A percentile compares a stretch with the other conserved stretches of the same genome.
These are phyloP conservation scores for Capsicum rhomboideum DNA, from an alignment of 257 asterid species.

Conservation along the genomic window DNA sequence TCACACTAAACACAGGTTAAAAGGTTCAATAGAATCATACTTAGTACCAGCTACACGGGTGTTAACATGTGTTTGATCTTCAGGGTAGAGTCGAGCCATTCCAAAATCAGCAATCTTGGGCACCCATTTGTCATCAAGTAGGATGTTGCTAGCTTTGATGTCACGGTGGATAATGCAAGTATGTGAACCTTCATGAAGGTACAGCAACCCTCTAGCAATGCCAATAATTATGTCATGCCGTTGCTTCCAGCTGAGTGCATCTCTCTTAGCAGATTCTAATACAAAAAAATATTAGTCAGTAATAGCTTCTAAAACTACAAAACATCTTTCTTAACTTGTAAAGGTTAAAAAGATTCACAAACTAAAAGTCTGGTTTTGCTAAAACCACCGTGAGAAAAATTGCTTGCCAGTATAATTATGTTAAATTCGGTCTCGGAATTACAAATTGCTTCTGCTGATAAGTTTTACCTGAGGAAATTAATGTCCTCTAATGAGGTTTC, in stretches of 20 bases:
- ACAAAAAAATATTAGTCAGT: constrained; percentile 12
- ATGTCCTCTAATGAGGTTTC: background rate
- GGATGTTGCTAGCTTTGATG: constrained; percentile 86
- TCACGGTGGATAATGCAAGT: constrained; percentile 78
- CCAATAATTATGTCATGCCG: constrained; percentile 71
- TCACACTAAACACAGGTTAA: background rate
- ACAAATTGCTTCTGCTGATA: background rate
- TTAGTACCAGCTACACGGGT: constrained; percentile 94
- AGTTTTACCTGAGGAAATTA: background rate
- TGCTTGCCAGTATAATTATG: background rate
- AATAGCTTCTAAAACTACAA: background rate
- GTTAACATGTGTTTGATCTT: constrained; percentile 70
- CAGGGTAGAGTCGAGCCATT: constrained; percentile 76
- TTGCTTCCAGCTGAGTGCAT: constrained; percentile 58
- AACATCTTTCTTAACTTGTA: background rate
- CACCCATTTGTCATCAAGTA: constrained; percentile 77
- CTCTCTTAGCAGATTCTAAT: constrained; percentile 48
- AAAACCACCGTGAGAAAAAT: background rate
- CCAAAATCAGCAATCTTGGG: constrained; percentile 98
- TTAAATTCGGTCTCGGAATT: background rate
- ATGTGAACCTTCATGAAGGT: constrained; percentile 89
- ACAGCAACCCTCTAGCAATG: constrained; percentile 72
- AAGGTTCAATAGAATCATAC: constrained; percentile 28
- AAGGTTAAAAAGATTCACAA: background rate
- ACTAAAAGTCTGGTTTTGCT: background rate